Conservation (phyloP, 2,329 filamentous ascomycete genomes). For the Ophiostoma quercus region DNA sequence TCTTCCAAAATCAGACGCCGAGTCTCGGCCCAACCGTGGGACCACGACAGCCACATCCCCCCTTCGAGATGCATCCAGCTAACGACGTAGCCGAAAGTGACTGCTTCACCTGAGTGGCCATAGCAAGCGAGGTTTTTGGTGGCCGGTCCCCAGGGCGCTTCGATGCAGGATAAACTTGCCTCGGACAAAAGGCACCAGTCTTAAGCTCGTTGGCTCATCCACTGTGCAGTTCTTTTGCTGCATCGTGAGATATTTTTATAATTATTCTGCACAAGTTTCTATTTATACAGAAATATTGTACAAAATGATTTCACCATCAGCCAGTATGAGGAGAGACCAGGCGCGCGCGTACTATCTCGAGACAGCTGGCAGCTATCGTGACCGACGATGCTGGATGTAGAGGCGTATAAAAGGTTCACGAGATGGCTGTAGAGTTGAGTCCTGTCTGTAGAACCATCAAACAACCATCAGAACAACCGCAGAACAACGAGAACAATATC, state of each 20-base stretch:
- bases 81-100: neutral
- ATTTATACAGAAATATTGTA: neutral
- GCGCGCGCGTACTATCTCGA: conserved; percentile 2
- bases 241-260: neutral
- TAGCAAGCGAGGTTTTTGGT: neutral
- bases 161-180: neutral
- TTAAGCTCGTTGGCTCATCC: neutral
- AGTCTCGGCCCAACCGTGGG: neutral
- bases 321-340: neutral
- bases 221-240: neutral
- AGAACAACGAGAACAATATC: neutral
- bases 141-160: neutral
- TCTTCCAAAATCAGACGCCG: neutral
- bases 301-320: neutral
- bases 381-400: neutral
- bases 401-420: neutral
- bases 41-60: neutral
- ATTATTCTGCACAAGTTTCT: conserved; percentile 1
- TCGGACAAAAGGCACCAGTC: neutral
- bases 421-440: neutral
- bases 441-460: neutral
- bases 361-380: neutral
- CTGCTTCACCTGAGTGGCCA: neutral
- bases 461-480: neutral
- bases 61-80: neutral